These are phyloP conservation scores for Rhododendron ovatum DNA, from an alignment of 148 eudicot species.

Conservation along the genomic window DNA sequence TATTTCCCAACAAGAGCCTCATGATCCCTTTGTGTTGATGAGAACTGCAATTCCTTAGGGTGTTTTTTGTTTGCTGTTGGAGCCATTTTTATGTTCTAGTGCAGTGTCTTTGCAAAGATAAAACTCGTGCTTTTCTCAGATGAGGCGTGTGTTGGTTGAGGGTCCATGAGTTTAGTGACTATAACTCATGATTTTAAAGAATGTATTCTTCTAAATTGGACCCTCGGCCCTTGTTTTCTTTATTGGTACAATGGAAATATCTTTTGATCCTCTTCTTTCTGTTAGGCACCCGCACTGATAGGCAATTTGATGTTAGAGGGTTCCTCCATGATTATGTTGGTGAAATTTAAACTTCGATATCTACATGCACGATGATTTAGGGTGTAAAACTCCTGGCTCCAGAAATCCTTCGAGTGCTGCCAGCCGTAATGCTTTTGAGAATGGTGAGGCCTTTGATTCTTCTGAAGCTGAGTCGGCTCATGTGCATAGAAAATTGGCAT, in stretches of 20 bases:
- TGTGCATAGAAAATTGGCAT: conserved; percentile 31
- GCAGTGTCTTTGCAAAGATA: too few species aligned
- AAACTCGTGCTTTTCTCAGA: not conserved
- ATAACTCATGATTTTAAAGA: not conserved
- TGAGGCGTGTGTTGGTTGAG: not conserved
- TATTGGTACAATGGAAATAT: not conserved
- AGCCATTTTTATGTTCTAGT: too few species aligned
- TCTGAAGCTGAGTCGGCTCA: conserved; percentile 49
- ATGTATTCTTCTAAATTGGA: not conserved
- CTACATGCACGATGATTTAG: conserved; percentile 51
- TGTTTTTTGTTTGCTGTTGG: too few species aligned
- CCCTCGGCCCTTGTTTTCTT: not conserved
- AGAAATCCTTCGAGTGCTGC: conserved; percentile 55
- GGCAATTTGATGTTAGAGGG: not conserved
- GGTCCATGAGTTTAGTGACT: not conserved
- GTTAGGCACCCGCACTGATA: not conserved
- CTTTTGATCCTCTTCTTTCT: not conserved
- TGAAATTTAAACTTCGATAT: not conserved
- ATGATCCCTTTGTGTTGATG: not conserved
- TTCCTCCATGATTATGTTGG: not conserved
- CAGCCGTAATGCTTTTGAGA: conserved; percentile 58
- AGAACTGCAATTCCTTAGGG: too few species aligned
- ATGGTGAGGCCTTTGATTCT: conserved; percentile 20
- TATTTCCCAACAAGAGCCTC: not conserved
- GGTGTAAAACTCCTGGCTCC: conserved; percentile 31